Evolutionary conservation across 83 land plant genomes (phyloP), one percentile per base, ranked within the genome.

Genomic region (Picea abies): DNA sequence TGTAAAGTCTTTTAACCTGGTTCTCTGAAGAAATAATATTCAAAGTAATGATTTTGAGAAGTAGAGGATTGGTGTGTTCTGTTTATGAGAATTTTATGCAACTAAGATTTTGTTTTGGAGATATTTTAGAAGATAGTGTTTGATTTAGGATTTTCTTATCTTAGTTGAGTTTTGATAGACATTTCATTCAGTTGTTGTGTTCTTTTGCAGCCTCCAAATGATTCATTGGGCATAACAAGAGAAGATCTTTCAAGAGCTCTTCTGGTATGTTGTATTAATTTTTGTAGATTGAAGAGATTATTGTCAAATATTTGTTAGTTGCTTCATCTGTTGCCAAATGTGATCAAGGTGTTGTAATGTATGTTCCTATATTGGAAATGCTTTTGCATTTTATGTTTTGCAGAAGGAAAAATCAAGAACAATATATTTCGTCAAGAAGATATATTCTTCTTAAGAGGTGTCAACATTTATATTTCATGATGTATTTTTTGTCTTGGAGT

Each of bases 121-220:
- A 37, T 81, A 35, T 19, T 81, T 82, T 52, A 29, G 32, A 15
- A 39, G 41, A 4, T 29, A 35, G 19, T 69, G 49, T 39, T 14
- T 39, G 20, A 35, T 16, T 71, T 15, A 12, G 19, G 37, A 17
- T 71, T 71, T 37, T 29, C 32, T 68, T 68, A 39, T 29, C 8
- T 71, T 71, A 71, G 76, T 37, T 39, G 49, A 17, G 37, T 39
- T 71, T 35, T 15, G 20, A 63, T 76, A 35, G 22, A 52, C 26
- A n/a, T 83, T 56, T 63, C 15, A 80, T 52, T 72, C 10, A 17
- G 63, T 71, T 29, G 63, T 73, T 26, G 19, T 71, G 11, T 68
- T 71, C 5, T 49, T 44, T 22, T 84, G 82, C 92, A 96, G 98
- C 88, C 86, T 35, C 88, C 88, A 87, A 84, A 60, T 88, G 88